phyloP scores from a whole-genome alignment of 345 rosid species.

The Brassica rapa region DNA sequence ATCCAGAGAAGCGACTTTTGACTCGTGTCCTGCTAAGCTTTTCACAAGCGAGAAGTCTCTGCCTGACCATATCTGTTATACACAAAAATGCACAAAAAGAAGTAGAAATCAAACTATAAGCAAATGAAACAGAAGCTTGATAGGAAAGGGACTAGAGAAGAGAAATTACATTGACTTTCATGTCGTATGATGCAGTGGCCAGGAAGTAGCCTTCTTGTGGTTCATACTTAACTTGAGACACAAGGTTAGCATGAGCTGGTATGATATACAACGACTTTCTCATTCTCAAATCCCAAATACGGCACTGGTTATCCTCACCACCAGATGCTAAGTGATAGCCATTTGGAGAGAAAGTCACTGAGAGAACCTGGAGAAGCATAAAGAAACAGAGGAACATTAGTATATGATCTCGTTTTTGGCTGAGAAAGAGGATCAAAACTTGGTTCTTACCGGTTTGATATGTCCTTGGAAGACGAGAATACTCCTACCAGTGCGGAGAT shows the following conservation, averaged over 20 bases:
- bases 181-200: constrained; percentile 94
- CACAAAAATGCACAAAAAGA: constrained; percentile 5
- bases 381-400: constrained; percentile 3
- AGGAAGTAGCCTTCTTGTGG: constrained; percentile 94
- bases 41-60: constrained; percentile 84
- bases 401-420: background rate
- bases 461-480: constrained; percentile 89
- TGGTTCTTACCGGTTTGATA: constrained; percentile 71
- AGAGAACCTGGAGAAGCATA: constrained; percentile 63
- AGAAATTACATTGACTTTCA: constrained; percentile 69
- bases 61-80: constrained; percentile 86
- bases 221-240: constrained; percentile 92
- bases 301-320: constrained; percentile 92
- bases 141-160: constrained; percentile 13
- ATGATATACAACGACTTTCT: constrained; percentile 70
- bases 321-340: constrained; percentile 97
- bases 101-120: constrained; percentile 23
- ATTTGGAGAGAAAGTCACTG: constrained; percentile 89
- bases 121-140: constrained; percentile 7
- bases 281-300: constrained; percentile 97
- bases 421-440: constrained; percentile 5
- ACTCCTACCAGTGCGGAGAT: constrained; percentile 95
- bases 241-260: constrained; percentile 93
- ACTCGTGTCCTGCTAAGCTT: constrained; percentile 78
- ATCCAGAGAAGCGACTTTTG: constrained; percentile 75